phyloP scores from a whole-genome alignment of 345 rosid genomes.

The Boechera retrofracta region DNA sequence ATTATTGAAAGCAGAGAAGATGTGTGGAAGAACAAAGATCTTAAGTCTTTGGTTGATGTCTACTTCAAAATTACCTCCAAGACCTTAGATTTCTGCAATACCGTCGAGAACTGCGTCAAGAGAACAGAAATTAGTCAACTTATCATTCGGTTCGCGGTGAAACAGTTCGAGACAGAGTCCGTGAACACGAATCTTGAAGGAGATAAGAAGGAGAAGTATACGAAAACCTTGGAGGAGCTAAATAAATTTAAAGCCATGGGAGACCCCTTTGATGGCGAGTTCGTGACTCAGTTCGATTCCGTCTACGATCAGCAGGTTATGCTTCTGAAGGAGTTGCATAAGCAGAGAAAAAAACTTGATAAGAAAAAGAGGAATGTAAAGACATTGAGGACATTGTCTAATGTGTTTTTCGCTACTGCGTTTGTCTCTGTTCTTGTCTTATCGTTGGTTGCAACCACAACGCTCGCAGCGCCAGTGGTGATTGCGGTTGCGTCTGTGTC shows the following conservation, averaged over 20 bases:
- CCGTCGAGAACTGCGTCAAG: constrained; percentile 60
- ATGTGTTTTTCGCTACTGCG: constrained; percentile 60
- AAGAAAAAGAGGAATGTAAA: constrained; percentile 65
- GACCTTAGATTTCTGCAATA: constrained; percentile 69
- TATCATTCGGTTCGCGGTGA: constrained; percentile 60
- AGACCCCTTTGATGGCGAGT: constrained; percentile 69
- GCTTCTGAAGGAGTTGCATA: constrained; percentile 53
- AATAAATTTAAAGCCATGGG: constrained; percentile 66
- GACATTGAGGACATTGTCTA: constrained; percentile 69
- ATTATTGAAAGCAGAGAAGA: constrained; percentile 65
- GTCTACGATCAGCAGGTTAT: constrained; percentile 55
- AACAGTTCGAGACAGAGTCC: constrained; percentile 56
- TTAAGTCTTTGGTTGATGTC: constrained; percentile 61
- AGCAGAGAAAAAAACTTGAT: constrained; percentile 59
- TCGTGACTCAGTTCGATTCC: constrained; percentile 49
- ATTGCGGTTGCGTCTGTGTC: constrained; percentile 61
- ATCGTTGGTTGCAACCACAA: constrained; percentile 53
- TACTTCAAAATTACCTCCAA: constrained; percentile 66
- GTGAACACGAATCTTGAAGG: constrained; percentile 38
- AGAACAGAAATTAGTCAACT: constrained; percentile 59
- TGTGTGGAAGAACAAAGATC: constrained; percentile 62
- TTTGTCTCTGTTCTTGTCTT: constrained; percentile 66
- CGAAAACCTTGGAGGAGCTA: constrained; percentile 66
- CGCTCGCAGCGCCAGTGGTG: constrained; percentile 62
- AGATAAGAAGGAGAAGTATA: constrained; percentile 46